Evolutionary conservation across 108 stramenopile genomes (phyloP), one percentile per base, ranked within the genome.

Genomic region (Fragilaria crotonensis): DNA sequence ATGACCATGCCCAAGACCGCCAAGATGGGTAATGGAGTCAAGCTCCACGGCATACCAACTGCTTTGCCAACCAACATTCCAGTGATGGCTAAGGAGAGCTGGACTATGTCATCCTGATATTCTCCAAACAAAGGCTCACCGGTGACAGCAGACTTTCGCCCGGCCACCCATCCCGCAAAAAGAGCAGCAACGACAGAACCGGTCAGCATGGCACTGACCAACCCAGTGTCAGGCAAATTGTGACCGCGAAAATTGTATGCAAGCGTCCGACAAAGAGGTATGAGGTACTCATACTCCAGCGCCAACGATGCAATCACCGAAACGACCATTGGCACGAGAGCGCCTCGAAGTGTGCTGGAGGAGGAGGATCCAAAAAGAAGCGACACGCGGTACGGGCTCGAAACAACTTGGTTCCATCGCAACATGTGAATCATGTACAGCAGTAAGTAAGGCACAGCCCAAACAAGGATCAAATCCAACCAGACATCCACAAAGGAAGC

Each of bases 21-120:
- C 33, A 90, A 54, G 55, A 84, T 82, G 11, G 88, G 88, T 14
- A 90, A 53, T 18, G 88, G 88, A 25, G 83, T 71, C 60, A 84
- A 74, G 31, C 63, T 73, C 84, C 88, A 90, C 0, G 83, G 79
- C 45, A 85, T 71, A 45, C 84, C 80, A 46, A 81, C 76, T 30
- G 78, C 83, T 45, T 81, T 75, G 3, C 83, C 88, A 17, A 78
- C 57, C 27, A 73, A 64, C 57, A 84, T 26, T 0, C 84, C 78
- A 20, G 68, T 52, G 3, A 58, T 36, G 0, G 78, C 79, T 52
- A 90, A 57, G 2, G 71, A 26, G 11, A 86, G 44, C 59, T 90
- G 88, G 21, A 90, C 77, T 5, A 82, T 67, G 57, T 90, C 88
- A 33, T 90, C 88, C 52, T 90, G 88, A 45, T 84, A 90, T 52